Conservation (phyloP, 495 filamentous ascomycete species). For the Podospora tetraspora region DNA sequence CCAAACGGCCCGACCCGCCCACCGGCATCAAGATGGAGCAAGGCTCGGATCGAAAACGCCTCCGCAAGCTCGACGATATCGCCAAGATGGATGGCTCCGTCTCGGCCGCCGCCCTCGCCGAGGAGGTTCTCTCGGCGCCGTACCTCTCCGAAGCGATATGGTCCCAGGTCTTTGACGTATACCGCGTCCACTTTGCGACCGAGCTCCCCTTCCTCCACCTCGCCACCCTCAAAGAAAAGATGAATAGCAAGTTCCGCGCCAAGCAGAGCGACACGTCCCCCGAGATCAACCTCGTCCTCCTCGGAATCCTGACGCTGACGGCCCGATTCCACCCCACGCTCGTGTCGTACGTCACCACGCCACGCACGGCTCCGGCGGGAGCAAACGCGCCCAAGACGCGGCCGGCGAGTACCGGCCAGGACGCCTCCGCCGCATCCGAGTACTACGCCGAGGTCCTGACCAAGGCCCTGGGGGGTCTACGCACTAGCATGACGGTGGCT, state of each 20-base stretch:
- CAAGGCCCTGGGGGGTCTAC: constrained; percentile 55
- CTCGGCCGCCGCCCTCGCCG: constrained; percentile 29
- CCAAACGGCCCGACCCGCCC: constrained; percentile 53
- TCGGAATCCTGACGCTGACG: constrained; percentile 74
- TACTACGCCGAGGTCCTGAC: constrained; percentile 71
- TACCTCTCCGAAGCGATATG: constrained; percentile 64
- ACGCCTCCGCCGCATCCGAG: constrained; percentile 66
- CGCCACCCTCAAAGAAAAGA: constrained; percentile 62
- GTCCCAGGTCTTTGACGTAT: constrained; percentile 71
- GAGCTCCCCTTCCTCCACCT: constrained; percentile 80
- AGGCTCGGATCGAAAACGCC: constrained; percentile 58
- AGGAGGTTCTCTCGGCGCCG: constrained; percentile 46
- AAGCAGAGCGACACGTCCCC: constrained; percentile 43
- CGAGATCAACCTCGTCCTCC: constrained; percentile 58
- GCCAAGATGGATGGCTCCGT: constrained; percentile 36
- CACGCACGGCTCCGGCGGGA: constrained; percentile 25
- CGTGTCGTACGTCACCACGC: constrained; percentile 54
- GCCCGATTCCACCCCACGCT: constrained; percentile 70
- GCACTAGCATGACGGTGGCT: constrained; percentile 49
- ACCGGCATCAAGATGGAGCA: constrained; percentile 50
- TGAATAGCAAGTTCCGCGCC: constrained; percentile 36
- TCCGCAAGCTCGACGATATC: constrained; percentile 48
- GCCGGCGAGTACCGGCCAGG: constrained; percentile 30
- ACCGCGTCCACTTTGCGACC: constrained; percentile 75
- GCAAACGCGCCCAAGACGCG: constrained; percentile 35